Base-by-base conservation (phyloP, 2,329 filamentous ascomycete genomes). In the Helminthosporium solani region DNA sequence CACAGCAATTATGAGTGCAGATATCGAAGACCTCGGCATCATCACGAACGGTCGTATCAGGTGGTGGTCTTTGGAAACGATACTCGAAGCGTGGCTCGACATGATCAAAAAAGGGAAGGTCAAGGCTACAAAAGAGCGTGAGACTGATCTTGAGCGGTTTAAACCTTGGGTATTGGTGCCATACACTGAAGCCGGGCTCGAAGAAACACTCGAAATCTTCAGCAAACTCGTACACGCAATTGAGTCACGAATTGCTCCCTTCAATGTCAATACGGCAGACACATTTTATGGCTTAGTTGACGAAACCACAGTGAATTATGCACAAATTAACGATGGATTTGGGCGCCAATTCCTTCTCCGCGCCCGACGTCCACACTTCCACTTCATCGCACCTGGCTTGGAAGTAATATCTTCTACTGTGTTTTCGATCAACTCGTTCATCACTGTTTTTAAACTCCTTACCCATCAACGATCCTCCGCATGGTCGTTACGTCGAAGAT, bases 341-440 rank as follows among this genome's bases (percentile, higher is more conserved):
- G 38, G 38, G 16, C 46, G 42, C 21, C 41, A 52, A 19, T 56
- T 54, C 28, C 33, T 52, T 15, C 42, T 19, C 20, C 40, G 40
- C 5, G 47, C 31, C 12, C 44, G 40, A n/a, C 46, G 40, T 15
- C 55, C 53, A 30, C 42, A 38, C 16, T 58, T 58, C 42, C 31
- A 31, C 28, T 50, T 38, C 39, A 54, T 58, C 8, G 55, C 51
- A 30, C 51, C 53, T 7, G 55, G 51, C 18, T 47, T 58, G 8
- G 37, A 47, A 18, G 28, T 52, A 11, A 44, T 39, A 8, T 47
- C 42, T n/a, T 34, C 42, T 27, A 15, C 44, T 3, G 41, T 30
- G 20, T 41, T 49, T n/a, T 6, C 37, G 18, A 21, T 41, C 12
- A 53, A 53, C 28, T 43, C 46, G 9, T 54, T 53, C 31, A 23